Base-by-base conservation (phyloP, 1,139 yeast genomes). In the Geotrichum restrictum region DNA sequence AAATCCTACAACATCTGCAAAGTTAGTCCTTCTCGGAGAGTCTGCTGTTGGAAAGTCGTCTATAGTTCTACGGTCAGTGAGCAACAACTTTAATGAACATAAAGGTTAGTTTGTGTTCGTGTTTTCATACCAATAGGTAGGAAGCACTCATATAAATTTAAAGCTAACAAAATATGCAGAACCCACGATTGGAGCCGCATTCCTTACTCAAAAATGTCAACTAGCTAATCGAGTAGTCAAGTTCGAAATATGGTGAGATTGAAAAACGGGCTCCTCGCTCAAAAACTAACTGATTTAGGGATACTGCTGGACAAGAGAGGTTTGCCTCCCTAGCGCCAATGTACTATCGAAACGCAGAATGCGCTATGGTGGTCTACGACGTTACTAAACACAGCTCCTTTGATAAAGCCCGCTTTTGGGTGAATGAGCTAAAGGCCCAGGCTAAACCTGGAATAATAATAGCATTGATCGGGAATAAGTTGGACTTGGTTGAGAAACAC, bases 281-380 rank as follows among this genome's bases (percentile, higher is more conserved):
- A 2, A 18, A 37, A 16, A 11, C 34, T 31, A 31, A 31, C 3
- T 3, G 34, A 34, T n/a, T 16, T 11, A 60, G 61, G 71, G 98
- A 93, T 68, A 93, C 98, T 13, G 98, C 98, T 0, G 98, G 98
- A 16, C 98, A 93, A 73, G 98, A 93, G 69, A 74, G 98, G 58
- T 93, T 93, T 74, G 97, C 98, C 3, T 85, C 94, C 34, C 77
- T 93, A 66, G 98, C 98, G 1, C 98, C 98, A 22, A 87, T 93
- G 95, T 93, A 93, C 71, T 93, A 93, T 74, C 81, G 98, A 67
- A 93, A 93, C 65, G 98, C 98, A n/a, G 98, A 93, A 69, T 95
- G 96, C 36, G 98, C 98, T 0, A 74, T 93, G 59, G 97, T 93
- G 10, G 98, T 93, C 10, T 93, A 93, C 67, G 98, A 93, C 66